phyloP scores from a whole-genome alignment of 805 yeast species.

The Wickerhamiella brachini region DNA sequence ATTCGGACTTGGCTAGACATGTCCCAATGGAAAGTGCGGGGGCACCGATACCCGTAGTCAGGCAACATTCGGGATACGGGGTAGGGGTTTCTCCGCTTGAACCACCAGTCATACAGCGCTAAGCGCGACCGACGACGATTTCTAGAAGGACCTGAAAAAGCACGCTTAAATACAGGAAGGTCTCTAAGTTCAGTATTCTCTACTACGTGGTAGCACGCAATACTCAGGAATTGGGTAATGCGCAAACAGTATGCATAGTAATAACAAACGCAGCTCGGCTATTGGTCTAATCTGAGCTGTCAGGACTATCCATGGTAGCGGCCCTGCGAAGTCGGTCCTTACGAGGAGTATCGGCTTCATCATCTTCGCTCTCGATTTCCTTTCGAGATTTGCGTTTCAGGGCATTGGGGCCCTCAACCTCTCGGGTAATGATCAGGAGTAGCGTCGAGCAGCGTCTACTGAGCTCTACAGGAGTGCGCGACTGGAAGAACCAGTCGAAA shows the following conservation, averaged over 20 bases:
- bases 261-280: background rate
- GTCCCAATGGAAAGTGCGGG: background rate
- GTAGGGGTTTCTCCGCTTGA: background rate
- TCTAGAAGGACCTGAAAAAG: background rate
- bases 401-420: constrained; percentile 33
- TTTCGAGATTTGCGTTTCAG: constrained; percentile 20
- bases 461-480: constrained; percentile 64
- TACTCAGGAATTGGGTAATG: no score
- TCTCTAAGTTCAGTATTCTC: no score
- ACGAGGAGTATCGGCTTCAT: background rate
- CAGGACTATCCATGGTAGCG: background rate
- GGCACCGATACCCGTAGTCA: background rate
- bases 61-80: background rate
- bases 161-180: background rate
- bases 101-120: background rate
- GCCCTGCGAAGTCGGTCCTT: background rate
- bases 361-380: background rate
- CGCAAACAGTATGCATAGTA: background rate
- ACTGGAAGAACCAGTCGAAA: constrained; percentile 75
- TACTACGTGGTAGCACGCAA: no score
- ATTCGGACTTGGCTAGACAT: background rate
- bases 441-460: constrained; percentile 73
- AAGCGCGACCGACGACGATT: background rate
- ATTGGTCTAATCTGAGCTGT: background rate
- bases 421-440: constrained; percentile 60